Base-by-base conservation (phyloP, 345 rosid genomes). In the Kernera saxatilis region DNA sequence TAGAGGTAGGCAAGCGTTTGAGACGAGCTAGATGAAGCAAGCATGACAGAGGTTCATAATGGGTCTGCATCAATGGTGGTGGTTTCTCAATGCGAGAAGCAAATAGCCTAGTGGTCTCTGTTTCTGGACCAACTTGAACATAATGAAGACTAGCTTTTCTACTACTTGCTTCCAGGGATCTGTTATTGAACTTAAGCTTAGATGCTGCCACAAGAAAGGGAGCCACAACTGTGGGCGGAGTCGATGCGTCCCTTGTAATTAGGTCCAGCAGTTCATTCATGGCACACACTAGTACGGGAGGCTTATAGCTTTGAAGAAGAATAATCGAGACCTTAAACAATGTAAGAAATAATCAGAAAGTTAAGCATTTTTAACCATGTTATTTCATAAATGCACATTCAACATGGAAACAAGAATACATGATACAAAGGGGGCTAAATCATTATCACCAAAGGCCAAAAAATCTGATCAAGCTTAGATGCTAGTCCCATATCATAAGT, bases 21-120 rank as follows among this genome's bases (percentile, higher is more conserved):
- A 80, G 77, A 30, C 80, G 90, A 36, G 70, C 92, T 64, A 90
- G 76, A 51, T 88, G 97, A 77, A 90, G 79, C 70, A 90, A 80
- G 82, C 96, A 93, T 46, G 96, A 90, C 53, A 93, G 53, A 50
- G 97, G 92, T 67, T 90, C 97, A 65, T 73, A 63, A 67, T 79
- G 83, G 76, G 90, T 82, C 71, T 85, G 89, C 74, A 86, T 69
- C 15, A 77, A 52, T 2, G 81, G 75, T 39, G 91, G 92, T 30
- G 88, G 80, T 81, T 77, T 86, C 82, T 78, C 76, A 27, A 85
- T 72, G 72, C 72, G 77, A 64, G 85, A 37, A 69, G 79, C 72
- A 50, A 88, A 58, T 21, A 82, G 77, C 37, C 45, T 61, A 66
- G 79, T 70, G 44, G 68, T 10, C 23, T 81, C 90, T 29, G 90